Base-by-base conservation (phyloP, 768 basidiomycete species). In the Amanita subjunquillea region DNA sequence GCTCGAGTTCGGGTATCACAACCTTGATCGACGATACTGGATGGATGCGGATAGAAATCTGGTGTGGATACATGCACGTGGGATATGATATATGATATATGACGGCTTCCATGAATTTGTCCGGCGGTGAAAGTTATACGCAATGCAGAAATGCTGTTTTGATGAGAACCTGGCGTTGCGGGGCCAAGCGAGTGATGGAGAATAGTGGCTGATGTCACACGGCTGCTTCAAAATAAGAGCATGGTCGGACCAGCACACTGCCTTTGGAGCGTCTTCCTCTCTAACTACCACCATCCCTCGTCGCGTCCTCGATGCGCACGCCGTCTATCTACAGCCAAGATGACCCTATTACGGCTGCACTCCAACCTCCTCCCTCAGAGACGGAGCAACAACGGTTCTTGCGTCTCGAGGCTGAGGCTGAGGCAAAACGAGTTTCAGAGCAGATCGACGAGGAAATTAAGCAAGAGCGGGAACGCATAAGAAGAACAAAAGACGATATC, bases 371-470 rank as follows among this genome's bases (percentile, higher is more conserved):
- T 1, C 59, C 70, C 15, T 63, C 75, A 23, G 89, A 91, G 71
- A 80, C 83, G 0, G 82, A 83, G 1, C 62, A 68, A 0, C 82
- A 91, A 63, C 81, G 85, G 45, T 69, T 72, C 45, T 57, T 66
- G 30, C 79, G 89, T 53, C 76, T 89, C 15, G 68, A 75, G 55
- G 64, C 71, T 34, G 89, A 91, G 67, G 79, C 79, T 0, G 84
- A 89, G 56, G 87, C 88, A 2, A 84, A 82, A 63, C 77, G 80
- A 45, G 70, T 85, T 55, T 89, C 85, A 45, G 88, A 91, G 55
- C 76, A 77, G 64, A 91, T 91, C 60, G 89, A 91, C 67, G 87
- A 89, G 61, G 79, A 87, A 59, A 73, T 91, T 50, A 78, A 80
- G 57, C 68, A 71, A 54, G 89, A 91, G 60, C 76, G 80, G 53